These are phyloP conservation scores for Pseudozyma flocculosa DNA, from an alignment of 1,284 basidiomycete genomes.

Conservation along the genomic window DNA sequence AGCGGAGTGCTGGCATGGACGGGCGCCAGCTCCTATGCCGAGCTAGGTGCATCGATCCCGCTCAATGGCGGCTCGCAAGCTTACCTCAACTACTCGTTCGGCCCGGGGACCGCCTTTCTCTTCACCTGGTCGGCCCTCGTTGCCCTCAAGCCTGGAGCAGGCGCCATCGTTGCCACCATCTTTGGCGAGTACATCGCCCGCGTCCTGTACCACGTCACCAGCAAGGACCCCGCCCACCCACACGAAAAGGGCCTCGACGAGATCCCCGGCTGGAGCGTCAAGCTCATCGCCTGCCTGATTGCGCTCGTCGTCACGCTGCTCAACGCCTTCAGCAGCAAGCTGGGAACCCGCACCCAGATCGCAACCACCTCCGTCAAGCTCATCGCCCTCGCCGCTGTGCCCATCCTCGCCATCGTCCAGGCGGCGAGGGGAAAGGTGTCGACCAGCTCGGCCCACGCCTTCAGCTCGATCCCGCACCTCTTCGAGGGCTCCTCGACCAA, in stretches of 20 bases:
- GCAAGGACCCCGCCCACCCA: conserved; percentile 64
- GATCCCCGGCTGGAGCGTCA: conserved; percentile 89
- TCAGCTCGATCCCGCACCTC: conserved; percentile 56
- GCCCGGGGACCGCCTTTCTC: conserved; percentile 66
- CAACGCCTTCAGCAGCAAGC: conserved; percentile 74
- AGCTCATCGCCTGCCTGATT: conserved; percentile 76
- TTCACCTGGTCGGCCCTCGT: conserved; percentile 59
- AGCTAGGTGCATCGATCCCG: conserved; percentile 61
- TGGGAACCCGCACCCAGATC: conserved; percentile 79
- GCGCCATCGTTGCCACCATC: conserved; percentile 63
- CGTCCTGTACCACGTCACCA: conserved; percentile 60
- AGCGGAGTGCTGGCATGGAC: conserved; percentile 53
- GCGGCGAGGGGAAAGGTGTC: conserved; percentile 65
- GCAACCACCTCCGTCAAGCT: conserved; percentile 86
- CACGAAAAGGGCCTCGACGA: conserved; percentile 69
- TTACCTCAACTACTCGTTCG: conserved; percentile 75
- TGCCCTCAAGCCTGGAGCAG: conserved; percentile 63
- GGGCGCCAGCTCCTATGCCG: conserved; percentile 69
- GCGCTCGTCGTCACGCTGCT: conserved; percentile 72
- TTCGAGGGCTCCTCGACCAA: conserved; percentile 76
- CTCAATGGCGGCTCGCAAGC: conserved; percentile 64
- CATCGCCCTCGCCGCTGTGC: conserved; percentile 66
- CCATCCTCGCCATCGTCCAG: conserved; percentile 72
- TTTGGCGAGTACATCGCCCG: conserved; percentile 77
- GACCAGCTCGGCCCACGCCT: conserved; percentile 24